phyloP scores from a whole-genome alignment of 176 grass and related monocot genomes.

The Ampelocalamus luodianensis region DNA sequence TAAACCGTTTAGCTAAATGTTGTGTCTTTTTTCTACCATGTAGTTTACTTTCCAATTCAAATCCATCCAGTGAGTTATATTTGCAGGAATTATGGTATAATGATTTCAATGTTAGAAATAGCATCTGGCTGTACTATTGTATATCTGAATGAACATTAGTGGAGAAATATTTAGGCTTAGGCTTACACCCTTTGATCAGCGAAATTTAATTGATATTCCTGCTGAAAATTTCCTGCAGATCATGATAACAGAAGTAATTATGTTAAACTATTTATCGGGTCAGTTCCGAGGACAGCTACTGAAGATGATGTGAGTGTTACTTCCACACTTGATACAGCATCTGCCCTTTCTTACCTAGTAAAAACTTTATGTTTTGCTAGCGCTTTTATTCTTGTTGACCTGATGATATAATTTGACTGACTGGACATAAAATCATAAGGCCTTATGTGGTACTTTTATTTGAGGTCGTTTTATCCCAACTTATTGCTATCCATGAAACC shows the following conservation, averaged over 20 bases:
- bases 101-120: conserved; percentile 13
- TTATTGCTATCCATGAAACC: conserved; percentile 22
- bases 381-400: background rate
- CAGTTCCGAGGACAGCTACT: conserved; percentile 85
- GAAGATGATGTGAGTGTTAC: conserved; percentile 84
- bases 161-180: conserved; percentile 1
- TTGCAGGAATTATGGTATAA: background rate
- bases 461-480: conserved; percentile 10
- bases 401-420: background rate
- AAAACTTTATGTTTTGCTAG: conserved; percentile 26
- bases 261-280: conserved; percentile 97
- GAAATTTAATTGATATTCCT: conserved; percentile 27
- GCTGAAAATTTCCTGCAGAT: conserved; percentile 60
- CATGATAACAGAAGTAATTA: conserved; percentile 63
- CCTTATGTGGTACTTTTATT: conserved; percentile 12
- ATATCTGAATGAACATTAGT: conserved; percentile 8
- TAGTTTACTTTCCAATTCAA: background rate
- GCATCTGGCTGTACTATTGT: background rate
- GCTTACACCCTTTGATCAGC: background rate
- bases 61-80: background rate
- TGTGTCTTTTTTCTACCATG: background rate
- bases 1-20: background rate
- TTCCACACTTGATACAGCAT: conserved; percentile 12
- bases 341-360: conserved; percentile 16
- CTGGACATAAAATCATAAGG: background rate